Evolutionary conservation across 2,329 filamentous ascomycete species (phyloP), one percentile per base, ranked within the genome.

Genomic region (Colletotrichum magnum): DNA sequence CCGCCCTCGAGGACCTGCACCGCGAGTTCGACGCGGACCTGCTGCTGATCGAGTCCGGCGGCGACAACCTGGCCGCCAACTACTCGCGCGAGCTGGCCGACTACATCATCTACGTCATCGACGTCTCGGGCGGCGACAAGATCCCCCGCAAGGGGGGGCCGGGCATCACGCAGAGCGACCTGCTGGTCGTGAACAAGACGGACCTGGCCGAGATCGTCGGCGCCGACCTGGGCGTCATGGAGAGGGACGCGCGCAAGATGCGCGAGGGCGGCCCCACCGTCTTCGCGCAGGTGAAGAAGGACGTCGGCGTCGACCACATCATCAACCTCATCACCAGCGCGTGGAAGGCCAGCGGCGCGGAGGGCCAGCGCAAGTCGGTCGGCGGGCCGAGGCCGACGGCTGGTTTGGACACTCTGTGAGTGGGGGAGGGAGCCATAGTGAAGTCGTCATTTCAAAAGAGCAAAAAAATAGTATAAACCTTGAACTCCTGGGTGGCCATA

Each of bases 91-190:
- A 99, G 82, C 86, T 99, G 73, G 96, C 96, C 2, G 96, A 99
- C 81, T 99, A 93, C 80, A 99, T 99, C 81, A 92, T 99, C 82
- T 99, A 99, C 80, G 96, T 99, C 36, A 98, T 99, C 75, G 96
- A 99, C 81, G 96, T 99, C 18, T 93, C 91, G 64, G 96, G 96
- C 24, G 96, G 96, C 13, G 96, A 99, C 81, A 99, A 99, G 88
- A 92, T 99, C 58, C 96, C 96, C 0, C 85, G 96, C 32, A 99
- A 99, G 84, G 96, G 96, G 32, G 96, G 96, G 0, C 96, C 96
- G 0, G 96, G 96, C 1, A 99, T 99, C 79, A 99, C 96, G 5
- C 95, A 98, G 83, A 96, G 93, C 75, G 96, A 99, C 77, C 79
- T 99, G 79, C 82, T 99, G 72, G 88, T 99, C 21, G 94, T 99